Conservation (phyloP, 768 basidiomycete species). For the Tricholoma hemisulphureum region DNA sequence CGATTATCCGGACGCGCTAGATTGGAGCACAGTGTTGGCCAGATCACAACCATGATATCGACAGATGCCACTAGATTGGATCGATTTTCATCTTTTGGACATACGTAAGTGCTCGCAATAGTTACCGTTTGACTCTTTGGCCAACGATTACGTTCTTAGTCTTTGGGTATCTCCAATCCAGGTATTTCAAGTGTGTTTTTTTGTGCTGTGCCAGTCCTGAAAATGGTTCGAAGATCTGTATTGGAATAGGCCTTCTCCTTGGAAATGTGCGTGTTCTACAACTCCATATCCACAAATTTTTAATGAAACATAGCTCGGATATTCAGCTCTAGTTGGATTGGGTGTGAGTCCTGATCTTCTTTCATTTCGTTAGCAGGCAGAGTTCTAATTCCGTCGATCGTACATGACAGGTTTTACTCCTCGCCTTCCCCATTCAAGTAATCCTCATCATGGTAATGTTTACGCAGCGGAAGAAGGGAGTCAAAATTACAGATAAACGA, state of each 20-base stretch:
- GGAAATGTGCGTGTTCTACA: constrained; percentile 40
- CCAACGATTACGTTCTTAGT: constrained; percentile 11
- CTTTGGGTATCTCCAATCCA: constrained; percentile 35
- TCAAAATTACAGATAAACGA: constrained; percentile 65
- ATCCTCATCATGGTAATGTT: constrained; percentile 53
- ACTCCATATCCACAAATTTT: neutral
- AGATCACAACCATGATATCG: constrained; percentile 50
- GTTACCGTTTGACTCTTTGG: neutral
- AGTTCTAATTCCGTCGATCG: too few species aligned
- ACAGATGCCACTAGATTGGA: constrained; percentile 45
- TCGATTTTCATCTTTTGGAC: constrained; percentile 26
- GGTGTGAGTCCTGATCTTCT: constrained; percentile 30
- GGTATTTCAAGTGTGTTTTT: constrained; percentile 11
- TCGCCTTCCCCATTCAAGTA: constrained; percentile 60
- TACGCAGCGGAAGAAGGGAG: constrained; percentile 50
- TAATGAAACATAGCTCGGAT: constrained; percentile 50
- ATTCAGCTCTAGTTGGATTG: constrained; percentile 67
- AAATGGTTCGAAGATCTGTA: constrained; percentile 37
- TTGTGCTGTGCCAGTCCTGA: neutral
- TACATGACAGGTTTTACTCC: constrained; percentile 42
- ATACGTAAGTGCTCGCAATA: constrained; percentile 20
- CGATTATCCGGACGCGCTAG: constrained; percentile 48
- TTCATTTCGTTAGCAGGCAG: constrained; percentile 5
- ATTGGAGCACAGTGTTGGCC: constrained; percentile 42
- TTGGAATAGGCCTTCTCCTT: constrained; percentile 62